Base-by-base conservation (phyloP, 352 stramenopile genomes). In the Phytophthora idaei region DNA sequence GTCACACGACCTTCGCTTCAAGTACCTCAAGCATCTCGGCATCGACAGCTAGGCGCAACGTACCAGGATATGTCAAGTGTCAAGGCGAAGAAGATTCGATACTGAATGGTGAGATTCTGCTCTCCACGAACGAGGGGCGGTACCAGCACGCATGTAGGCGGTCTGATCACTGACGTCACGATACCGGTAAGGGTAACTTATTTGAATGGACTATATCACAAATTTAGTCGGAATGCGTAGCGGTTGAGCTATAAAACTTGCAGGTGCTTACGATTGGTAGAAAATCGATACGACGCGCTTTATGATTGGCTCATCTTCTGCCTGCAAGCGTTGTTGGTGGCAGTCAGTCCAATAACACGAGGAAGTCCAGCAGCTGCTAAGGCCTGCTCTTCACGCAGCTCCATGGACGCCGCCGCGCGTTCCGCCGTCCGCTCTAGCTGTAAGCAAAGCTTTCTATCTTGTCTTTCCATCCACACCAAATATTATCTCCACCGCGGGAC, bases 21-120 rank as follows among this genome's bases (percentile, higher is more conserved):
- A 95, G 71, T 95, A 95, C 59, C 71, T 95, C 29, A 93, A 93
- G 67, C 87, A 95, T 58, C 74, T 95, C 31, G 87, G 87, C 45
- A 95, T 95, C 42, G 76, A 92, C 64, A 92, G 82, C 58, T 83
- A 86, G 49, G 21, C 44, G 56, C n/a, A 17, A 21, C 17, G 17
- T 21, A 21, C 17, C 17, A 21, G n/a, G 47, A 6, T 50, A 56
- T 51, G 39, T 15, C 25, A 17, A n/a, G 17, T 21, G 17, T 51
- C n/a, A 36, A 32, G 51, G 39, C 41, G 3, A 39, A 15, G 39
- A 56, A 64, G 58, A 73, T 55, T 64, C 29, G 14, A 53, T 61
- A 53, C 27, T 48, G 42, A 45, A 50, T n/a, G 29, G 37, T 28
- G 49, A 58, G 36, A 49, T 59, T 49, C 10, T 21, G 17, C 17